phyloP scores from a whole-genome alignment of 805 yeast genomes.

The Starmerella floris region DNA sequence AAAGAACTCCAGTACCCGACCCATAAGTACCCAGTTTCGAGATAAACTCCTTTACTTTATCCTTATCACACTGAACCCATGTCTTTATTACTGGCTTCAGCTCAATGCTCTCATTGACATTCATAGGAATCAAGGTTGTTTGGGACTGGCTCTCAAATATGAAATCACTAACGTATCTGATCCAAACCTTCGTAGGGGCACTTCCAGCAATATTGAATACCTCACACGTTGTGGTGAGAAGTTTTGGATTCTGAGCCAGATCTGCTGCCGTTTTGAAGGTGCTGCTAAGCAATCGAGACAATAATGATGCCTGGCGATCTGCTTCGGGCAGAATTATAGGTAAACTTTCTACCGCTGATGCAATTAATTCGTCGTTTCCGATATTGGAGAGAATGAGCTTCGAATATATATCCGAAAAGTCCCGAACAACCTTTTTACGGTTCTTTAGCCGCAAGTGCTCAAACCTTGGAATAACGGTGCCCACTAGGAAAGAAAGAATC shows the following conservation, averaged over 20 bases:
- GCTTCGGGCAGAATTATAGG: slow-evolving; percentile 38
- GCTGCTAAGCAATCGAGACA: slow-evolving; percentile 37
- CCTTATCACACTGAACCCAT: slow-evolving; percentile 58
- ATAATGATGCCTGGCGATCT: slow-evolving; percentile 43
- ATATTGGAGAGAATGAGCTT: slow-evolving; percentile 21
- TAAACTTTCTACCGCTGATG: slow-evolving; percentile 32
- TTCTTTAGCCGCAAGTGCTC: slow-evolving; percentile 8
- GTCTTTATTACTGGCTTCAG: slow-evolving; percentile 46
- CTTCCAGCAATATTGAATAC: slow-evolving; percentile 11
- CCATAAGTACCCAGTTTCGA: slow-evolving; percentile 35
- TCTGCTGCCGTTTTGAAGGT: slow-evolving; percentile 7
- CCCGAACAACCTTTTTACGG: slow-evolving; percentile 38
- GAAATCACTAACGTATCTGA: slow-evolving; percentile 45
- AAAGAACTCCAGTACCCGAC: slow-evolving; percentile 41
- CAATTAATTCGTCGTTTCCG: slow-evolving; percentile 20
- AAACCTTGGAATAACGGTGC: slow-evolving; percentile 9
- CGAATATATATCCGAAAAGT: slow-evolving; percentile 37
- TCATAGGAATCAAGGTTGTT: slow-evolving; percentile 36
- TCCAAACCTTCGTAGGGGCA: slow-evolving; percentile 46
- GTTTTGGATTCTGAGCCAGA: slow-evolving; percentile 6
- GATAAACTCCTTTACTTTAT: slow-evolving; percentile 42
- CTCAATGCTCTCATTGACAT: slow-evolving; percentile 22
- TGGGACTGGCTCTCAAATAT: slow-evolving; percentile 39
- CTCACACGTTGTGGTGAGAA: slow-evolving; percentile 1
- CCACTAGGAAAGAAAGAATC: slow-evolving; percentile 5